phyloP scores from a whole-genome alignment of 1,284 basidiomycete species.

The Tilletia indica region DNA sequence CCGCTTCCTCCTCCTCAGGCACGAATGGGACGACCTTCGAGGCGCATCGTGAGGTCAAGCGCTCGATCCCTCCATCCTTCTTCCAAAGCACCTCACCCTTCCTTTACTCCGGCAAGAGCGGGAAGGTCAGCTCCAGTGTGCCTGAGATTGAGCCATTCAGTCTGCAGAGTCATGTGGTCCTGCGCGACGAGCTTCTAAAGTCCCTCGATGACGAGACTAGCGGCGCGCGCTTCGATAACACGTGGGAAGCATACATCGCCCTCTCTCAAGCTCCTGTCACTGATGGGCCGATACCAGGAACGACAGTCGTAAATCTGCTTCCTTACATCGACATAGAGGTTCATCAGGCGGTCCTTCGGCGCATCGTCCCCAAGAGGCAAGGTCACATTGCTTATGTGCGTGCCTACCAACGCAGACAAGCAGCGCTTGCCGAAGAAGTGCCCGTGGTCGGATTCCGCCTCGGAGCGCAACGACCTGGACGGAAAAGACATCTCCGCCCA shows the following conservation, averaged over 20 bases:
- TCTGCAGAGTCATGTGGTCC: neutral
- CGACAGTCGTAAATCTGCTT: constrained; percentile 7
- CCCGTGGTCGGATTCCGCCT: neutral
- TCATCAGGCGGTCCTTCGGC: neutral
- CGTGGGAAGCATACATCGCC: constrained; percentile 1
- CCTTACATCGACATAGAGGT: neutral
- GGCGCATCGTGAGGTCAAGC: neutral
- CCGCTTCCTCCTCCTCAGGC: neutral
- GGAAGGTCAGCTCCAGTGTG: too few species aligned
- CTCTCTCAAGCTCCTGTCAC: neutral
- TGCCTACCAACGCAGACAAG: neutral
- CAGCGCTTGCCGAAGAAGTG: neutral
- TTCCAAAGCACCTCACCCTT: constrained; percentile 6
- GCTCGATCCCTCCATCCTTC: neutral
- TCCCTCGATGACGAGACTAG: neutral
- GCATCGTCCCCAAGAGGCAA: neutral
- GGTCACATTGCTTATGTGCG: neutral
- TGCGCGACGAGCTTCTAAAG: neutral
- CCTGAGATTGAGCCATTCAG: constrained; percentile 6
- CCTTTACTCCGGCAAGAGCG: neutral
- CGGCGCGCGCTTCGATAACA: neutral
- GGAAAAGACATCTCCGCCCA: neutral
- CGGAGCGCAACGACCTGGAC: neutral
- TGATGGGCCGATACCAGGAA: neutral
- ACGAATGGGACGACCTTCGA: neutral